A percentile compares a stretch with the other conserved stretches of the same genome.
Evolutionary conservation across 108 stramenopile genomes (phyloP).

Genomic region (Nitzschia sp.): DNA sequence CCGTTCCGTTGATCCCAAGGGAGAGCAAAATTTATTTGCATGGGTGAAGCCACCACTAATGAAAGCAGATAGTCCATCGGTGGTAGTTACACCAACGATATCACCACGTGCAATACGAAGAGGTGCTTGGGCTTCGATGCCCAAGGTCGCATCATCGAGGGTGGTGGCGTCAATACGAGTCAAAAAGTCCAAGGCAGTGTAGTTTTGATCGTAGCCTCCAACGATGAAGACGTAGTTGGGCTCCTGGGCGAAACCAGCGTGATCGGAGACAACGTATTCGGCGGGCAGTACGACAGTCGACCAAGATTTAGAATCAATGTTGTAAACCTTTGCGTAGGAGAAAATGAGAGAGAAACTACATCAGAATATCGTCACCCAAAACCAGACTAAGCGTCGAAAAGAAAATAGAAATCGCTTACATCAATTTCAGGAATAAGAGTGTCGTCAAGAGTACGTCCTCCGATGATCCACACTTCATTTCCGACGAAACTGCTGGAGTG

Average conservation of each 20-base stretch:
- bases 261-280: slow-evolving; percentile 42
- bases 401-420: slow-evolving; percentile 32
- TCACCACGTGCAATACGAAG: slow-evolving; percentile 54
- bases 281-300: slow-evolving; percentile 39
- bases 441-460: slow-evolving; percentile 51
- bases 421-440: slow-evolving; percentile 52
- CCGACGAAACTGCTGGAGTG: slow-evolving; percentile 46
- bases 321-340: slow-evolving; percentile 38
- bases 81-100: slow-evolving; percentile 27
- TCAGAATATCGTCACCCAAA: background rate
- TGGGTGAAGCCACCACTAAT: slow-evolving; percentile 69
- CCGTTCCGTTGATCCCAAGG: slow-evolving; percentile 46
- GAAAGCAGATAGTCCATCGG: slow-evolving; percentile 27
- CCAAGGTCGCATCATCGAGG: slow-evolving; percentile 5
- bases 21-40: slow-evolving; percentile 45
- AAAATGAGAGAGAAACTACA: background rate
- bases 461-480: slow-evolving; percentile 42
- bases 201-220: slow-evolving; percentile 61
- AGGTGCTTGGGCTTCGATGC: slow-evolving; percentile 20
- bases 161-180: slow-evolving; percentile 3
- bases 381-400: background rate
- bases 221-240: slow-evolving; percentile 42
- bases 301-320: slow-evolving; percentile 55
- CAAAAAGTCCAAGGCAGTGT: slow-evolving; percentile 16
- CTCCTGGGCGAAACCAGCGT: slow-evolving; percentile 37